Conservation (phyloP, 1,139 yeast species). For the Scheffersomyces cryptocercus region DNA sequence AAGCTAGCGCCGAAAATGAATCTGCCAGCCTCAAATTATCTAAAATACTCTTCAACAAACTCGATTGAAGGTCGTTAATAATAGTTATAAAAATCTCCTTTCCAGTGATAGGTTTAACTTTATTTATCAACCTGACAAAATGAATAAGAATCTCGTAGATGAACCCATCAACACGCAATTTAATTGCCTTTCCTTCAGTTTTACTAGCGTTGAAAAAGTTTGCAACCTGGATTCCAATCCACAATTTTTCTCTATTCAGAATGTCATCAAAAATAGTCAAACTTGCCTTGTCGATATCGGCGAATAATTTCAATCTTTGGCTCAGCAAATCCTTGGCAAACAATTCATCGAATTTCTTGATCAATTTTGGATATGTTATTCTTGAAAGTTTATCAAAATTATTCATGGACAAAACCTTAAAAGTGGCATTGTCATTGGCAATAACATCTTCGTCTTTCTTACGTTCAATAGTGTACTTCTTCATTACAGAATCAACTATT, state of each 20-base stretch:
- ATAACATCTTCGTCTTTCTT: slow-evolving; percentile 11
- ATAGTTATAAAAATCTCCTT: slow-evolving; percentile 37
- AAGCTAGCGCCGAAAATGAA: slow-evolving; percentile 18
- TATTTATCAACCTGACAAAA: slow-evolving; percentile 43
- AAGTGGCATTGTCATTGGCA: slow-evolving; percentile 28
- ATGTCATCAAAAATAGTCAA: slow-evolving; percentile 46
- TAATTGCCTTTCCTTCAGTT: slow-evolving; percentile 2
- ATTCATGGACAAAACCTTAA: slow-evolving; percentile 48
- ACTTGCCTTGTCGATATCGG: slow-evolving; percentile 46
- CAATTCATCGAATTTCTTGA: slow-evolving; percentile 34
- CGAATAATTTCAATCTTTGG: slow-evolving; percentile 44
- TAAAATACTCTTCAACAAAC: slow-evolving; percentile 34
- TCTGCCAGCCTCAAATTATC: slow-evolving; percentile 27
- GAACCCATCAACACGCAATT: slow-evolving; percentile 38
- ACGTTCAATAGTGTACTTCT: slow-evolving; percentile 41
- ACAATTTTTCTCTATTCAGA: slow-evolving; percentile 37
- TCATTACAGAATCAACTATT: slow-evolving; percentile 49
- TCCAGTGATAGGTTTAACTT: slow-evolving; percentile 45
- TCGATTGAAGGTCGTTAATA: slow-evolving; percentile 41
- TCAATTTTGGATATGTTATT: slow-evolving; percentile 33
- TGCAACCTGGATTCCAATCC: slow-evolving; percentile 30
- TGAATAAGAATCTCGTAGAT: slow-evolving; percentile 42
- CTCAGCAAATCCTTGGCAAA: slow-evolving; percentile 38
- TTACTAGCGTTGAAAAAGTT: slow-evolving; percentile 24
- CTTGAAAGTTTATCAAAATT: slow-evolving; percentile 42